phyloP scores from a whole-genome alignment of 2,329 filamentous ascomycete genomes.

The Lecanicillium sp. region DNA sequence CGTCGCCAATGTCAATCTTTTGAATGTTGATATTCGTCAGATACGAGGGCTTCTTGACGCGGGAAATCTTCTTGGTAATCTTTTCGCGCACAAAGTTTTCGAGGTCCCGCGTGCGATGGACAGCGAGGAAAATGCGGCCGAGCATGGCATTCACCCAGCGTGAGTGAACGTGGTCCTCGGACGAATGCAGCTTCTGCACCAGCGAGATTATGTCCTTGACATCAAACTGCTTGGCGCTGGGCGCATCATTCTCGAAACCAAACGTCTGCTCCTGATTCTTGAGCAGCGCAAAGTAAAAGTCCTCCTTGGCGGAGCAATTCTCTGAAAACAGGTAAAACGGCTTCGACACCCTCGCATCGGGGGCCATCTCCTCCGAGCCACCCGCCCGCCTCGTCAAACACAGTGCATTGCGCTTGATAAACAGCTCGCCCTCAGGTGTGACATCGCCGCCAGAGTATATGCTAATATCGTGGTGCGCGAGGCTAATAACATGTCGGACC shows the following conservation, averaged over 20 bases:
- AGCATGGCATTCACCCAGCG: conserved; percentile 91
- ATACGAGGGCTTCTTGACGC: conserved; percentile 86
- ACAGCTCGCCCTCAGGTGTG: conserved; percentile 87
- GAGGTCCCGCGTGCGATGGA: conserved; percentile 79
- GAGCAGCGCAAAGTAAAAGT: conserved; percentile 92
- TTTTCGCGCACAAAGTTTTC: conserved; percentile 75
- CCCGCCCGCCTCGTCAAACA: conserved; percentile 62
- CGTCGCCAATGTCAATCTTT: conserved; percentile 77
- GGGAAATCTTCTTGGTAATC: conserved; percentile 91
- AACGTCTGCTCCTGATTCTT: conserved; percentile 70
- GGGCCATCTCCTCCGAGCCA: conserved; percentile 40
- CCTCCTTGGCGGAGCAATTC: conserved; percentile 92
- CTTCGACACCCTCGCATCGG: conserved; percentile 55
- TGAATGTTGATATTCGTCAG: conserved; percentile 78
- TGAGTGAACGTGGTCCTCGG: conserved; percentile 82
- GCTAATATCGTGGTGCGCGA: conserved; percentile 78
- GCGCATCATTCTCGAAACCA: conserved; percentile 46
- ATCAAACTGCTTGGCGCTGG: conserved; percentile 69
- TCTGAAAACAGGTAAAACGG: conserved; percentile 94
- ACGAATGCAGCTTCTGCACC: conserved; percentile 84
- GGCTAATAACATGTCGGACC: conserved; percentile 89
- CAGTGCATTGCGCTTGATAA: conserved; percentile 89
- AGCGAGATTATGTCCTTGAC: conserved; percentile 81
- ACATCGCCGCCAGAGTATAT: conserved; percentile 72
- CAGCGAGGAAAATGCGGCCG: conserved; percentile 76